A percentile compares a stretch with the other conserved stretches of the same genome.
These are phyloP conservation scores for Annona cherimola DNA, from an alignment of 164 flowering plant species.

Conservation along the genomic window DNA sequence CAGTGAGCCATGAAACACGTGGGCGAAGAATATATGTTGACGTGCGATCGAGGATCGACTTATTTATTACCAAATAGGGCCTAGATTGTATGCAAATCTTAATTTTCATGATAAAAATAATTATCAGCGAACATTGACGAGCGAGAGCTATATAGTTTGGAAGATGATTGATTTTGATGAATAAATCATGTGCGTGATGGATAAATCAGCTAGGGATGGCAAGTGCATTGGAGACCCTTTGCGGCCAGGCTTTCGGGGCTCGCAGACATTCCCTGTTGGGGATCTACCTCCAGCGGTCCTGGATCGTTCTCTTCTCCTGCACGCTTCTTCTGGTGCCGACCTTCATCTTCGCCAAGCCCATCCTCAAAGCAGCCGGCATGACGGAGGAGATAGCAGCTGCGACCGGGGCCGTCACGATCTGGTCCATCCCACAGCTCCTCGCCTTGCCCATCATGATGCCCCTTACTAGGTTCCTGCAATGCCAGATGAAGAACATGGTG, in stretches of 20 bases:
- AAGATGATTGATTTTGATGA: too few species aligned
- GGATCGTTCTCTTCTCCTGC: conserved; percentile 56
- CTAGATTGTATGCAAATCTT: too few species aligned
- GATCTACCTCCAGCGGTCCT: conserved; percentile 77
- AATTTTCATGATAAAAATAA: too few species aligned
- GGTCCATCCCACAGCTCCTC: conserved; percentile 47
- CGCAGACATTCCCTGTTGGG: conserved; percentile 62
- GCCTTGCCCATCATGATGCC: conserved; percentile 43
- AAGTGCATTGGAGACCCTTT: conserved; percentile 79
- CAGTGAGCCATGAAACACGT: too few species aligned
- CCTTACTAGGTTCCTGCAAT: conserved; percentile 45
- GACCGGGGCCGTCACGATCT: conserved; percentile 39
- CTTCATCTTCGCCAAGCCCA: conserved; percentile 55
- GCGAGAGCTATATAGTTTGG: too few species aligned
- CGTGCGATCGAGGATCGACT: too few species aligned
- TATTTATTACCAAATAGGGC: too few species aligned
- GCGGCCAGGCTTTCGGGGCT: conserved; percentile 90
- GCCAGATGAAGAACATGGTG: conserved; percentile 41
- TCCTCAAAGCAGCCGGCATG: conserved; percentile 52
- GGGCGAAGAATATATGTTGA: too few species aligned
- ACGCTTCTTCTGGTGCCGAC: conserved; percentile 48
- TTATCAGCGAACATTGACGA: too few species aligned
- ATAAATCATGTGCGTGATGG: too few species aligned
- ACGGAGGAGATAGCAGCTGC: conserved; percentile 54
- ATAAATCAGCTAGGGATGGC: conserved; percentile 61